Evolutionary conservation across 768 basidiomycete genomes (phyloP).

Genomic region (Rhizopogon salebrosus): DNA sequence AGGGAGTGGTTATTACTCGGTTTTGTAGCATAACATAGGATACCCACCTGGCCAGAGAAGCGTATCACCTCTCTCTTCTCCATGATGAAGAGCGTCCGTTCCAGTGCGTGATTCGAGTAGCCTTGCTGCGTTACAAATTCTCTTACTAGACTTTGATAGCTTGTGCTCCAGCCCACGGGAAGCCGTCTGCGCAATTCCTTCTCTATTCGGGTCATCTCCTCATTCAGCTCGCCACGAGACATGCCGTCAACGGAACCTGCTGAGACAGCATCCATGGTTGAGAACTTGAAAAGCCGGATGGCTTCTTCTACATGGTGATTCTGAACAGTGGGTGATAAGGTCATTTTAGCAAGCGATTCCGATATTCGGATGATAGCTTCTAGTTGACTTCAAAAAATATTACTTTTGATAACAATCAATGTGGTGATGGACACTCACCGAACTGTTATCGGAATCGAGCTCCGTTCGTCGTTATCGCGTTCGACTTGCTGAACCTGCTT

Average conservation of each 20-base stretch:
- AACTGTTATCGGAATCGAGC: constrained; percentile 96
- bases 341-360: constrained; percentile 93
- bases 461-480: constrained; percentile 93
- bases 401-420: constrained; percentile 2
- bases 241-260: constrained; percentile 92
- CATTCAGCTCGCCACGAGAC: constrained; percentile 86
- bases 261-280: constrained; percentile 98
- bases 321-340: constrained; percentile 78
- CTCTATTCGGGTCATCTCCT: constrained; percentile 89
- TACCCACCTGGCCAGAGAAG: constrained; percentile 65
- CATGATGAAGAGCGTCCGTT: constrained; percentile 84
- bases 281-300: constrained; percentile 96
- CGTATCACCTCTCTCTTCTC: constrained; percentile 95
- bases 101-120: constrained; percentile 85
- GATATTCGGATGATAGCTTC: constrained; percentile 99
- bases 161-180: constrained; percentile 95
- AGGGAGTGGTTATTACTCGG: constrained; percentile 2
- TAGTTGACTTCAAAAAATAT: constrained; percentile 55
- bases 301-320: constrained; percentile 97
- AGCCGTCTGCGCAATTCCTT: constrained; percentile 77
- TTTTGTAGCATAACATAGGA: background rate
- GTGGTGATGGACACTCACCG: constrained; percentile 50
- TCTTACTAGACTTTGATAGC: constrained; percentile 86
- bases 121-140: constrained; percentile 95
- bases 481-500: constrained; percentile 96